These are phyloP conservation scores for Hura crepitans DNA, from an alignment of 441 rosid genomes.

Conservation along the genomic window DNA sequence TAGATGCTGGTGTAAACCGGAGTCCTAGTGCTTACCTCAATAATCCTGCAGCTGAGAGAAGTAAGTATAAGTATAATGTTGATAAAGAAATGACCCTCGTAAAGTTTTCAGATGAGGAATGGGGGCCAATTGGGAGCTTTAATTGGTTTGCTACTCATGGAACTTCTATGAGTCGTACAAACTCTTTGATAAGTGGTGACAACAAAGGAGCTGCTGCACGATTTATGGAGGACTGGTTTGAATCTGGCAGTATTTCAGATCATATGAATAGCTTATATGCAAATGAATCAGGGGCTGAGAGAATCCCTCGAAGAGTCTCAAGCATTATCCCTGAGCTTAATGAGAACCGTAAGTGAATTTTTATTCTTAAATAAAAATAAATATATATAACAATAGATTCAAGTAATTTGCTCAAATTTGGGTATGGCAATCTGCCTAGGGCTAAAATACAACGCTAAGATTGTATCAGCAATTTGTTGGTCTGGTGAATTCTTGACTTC, in stretches of 20 bases:
- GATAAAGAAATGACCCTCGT: conserved; percentile 93
- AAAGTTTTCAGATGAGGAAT: conserved; percentile 78
- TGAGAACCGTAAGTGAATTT: conserved; percentile 50
- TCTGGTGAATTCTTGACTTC: not conserved
- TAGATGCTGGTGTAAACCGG: conserved; percentile 84
- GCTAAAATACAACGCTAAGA: not conserved
- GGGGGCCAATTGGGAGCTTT: conserved; percentile 89
- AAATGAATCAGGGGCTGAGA: conserved; percentile 34
- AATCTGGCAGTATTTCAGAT: conserved; percentile 26
- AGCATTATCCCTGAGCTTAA: conserved; percentile 41
- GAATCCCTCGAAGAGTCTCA: conserved; percentile 68
- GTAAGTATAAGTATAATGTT: conserved; percentile 66
- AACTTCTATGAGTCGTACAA: conserved; percentile 92
- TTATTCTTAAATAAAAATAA: not conserved
- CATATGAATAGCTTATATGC: conserved; percentile 2
- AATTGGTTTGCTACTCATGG: conserved; percentile 98
- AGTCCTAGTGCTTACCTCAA: conserved; percentile 95
- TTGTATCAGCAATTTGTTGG: not conserved
- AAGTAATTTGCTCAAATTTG: not conserved
- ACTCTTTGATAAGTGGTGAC: conserved; percentile 91
- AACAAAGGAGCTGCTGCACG: conserved; percentile 96
- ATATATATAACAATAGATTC: not conserved
- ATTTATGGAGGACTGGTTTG: conserved; percentile 91
- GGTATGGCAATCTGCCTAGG: not conserved
- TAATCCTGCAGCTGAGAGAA: conserved; percentile 65